Evolutionary conservation across 2,329 filamentous ascomycete genomes (phyloP).

Genomic region (Podosphaera aphanis): DNA sequence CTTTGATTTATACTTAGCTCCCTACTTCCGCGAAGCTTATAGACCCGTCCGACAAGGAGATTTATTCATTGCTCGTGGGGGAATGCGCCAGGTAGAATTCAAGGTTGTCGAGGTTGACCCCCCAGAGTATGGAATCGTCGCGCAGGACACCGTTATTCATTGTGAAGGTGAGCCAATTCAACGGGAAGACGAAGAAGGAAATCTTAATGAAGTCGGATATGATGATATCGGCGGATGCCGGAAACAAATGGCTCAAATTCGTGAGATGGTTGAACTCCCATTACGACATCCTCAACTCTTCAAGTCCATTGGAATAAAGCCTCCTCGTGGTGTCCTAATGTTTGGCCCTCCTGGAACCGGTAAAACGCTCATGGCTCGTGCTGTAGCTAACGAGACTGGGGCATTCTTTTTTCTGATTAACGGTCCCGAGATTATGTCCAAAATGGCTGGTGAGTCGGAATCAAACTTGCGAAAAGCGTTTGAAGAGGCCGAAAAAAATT

Average conservation of each 20-base stretch:
- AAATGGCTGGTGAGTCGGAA: slow-evolving; percentile 99
- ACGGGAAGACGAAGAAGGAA: slow-evolving; percentile 96
- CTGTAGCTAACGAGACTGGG: slow-evolving; percentile 94
- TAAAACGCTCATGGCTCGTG: slow-evolving; percentile 97
- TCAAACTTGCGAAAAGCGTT: slow-evolving; percentile 98
- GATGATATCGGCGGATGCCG: slow-evolving; percentile 98
- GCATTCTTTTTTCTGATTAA: slow-evolving; percentile 99
- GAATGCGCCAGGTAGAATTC: slow-evolving; percentile 98
- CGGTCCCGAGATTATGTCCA: slow-evolving; percentile 98
- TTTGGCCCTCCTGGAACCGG: slow-evolving; percentile 93
- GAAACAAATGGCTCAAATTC: slow-evolving; percentile 99
- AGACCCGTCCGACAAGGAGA: slow-evolving; percentile 91
- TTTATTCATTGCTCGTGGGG: slow-evolving; percentile 87
- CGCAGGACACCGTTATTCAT: slow-evolving; percentile 96
- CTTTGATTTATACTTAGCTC: slow-evolving; percentile 96
- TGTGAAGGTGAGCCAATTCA: slow-evolving; percentile 94
- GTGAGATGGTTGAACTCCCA: slow-evolving; percentile 92
- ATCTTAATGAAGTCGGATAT: slow-evolving; percentile 96
- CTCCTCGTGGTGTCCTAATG: slow-evolving; percentile 89
- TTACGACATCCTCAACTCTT: slow-evolving; percentile 94
- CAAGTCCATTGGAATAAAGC: slow-evolving; percentile 99
- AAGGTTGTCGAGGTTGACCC: slow-evolving; percentile 98
- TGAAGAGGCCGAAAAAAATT: slow-evolving; percentile 98
- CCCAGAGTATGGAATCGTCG: slow-evolving; percentile 94
- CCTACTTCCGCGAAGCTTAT: slow-evolving; percentile 98